Base-by-base conservation (phyloP, 2,329 filamentous ascomycete species). In the Alternaria longipes region DNA sequence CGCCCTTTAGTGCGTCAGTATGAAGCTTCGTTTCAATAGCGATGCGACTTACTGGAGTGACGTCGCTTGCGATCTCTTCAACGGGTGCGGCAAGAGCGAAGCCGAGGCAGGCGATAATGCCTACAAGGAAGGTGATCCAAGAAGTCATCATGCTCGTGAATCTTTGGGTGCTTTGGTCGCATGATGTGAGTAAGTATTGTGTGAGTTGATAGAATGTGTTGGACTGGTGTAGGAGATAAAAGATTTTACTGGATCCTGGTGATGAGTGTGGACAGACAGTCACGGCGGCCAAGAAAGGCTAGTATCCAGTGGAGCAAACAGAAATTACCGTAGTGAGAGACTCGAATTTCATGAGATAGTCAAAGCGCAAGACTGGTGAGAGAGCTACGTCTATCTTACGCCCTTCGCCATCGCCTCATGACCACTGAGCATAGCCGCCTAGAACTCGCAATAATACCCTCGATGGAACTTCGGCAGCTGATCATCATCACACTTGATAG, bases 31-130 rank as follows among this genome's bases (percentile, higher is more conserved):
- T 2, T 1, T 34, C 24, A 6, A 28, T 40, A 12, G n/a, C 0
- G 7, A 20, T 40, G 3, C 5, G 8, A 22, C 42, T 40, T 9
- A 55, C 53, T 2, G 26, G 12, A 38, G 30, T 50, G 30, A n/a
- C 22, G 14, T 50, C 28, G 34, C 30, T 32, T 18, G 18, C 26
- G 12, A 14, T 16, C 12, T 49, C 12, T 8, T 50, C 45, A 38
- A 49, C 26, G 38, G 54, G 45, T 46, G 26, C 54, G 5, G 54
- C 34, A 20, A 47, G 24, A 41, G 26, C 36, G 34, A 42, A 46
- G 34, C 52, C 20, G 20, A 54, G 20, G 22, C 30, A 49, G 20
- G 26, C 20, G 24, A 34, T 8, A 18, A 56, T 34, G 32, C 34
- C 14, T 5, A 50, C 12, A 16, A 56, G 45, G 8, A 50, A 22